Evolutionary conservation across 208 protist genomes (phyloP), one percentile per base, ranked within the genome.

Genomic region (Leishmania braziliensis): DNA sequence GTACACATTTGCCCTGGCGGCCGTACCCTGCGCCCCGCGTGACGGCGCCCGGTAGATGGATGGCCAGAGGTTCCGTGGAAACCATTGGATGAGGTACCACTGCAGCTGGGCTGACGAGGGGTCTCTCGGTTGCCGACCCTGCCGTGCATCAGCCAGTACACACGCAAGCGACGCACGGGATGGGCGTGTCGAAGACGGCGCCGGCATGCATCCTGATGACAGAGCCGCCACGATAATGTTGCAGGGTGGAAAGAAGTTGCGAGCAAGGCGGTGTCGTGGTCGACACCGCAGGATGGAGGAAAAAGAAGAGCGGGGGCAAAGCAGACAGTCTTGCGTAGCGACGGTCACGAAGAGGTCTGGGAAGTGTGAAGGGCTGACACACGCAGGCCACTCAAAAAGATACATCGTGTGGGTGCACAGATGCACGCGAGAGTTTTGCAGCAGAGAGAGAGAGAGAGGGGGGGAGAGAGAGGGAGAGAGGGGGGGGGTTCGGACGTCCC

Each of bases 161-260:
- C 68, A 68, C 51, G 75, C 68, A 26, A 84, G 75, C 26, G 75
- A 79, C 66, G 65, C 80, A 9, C 43, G 75, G 43, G 80, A 80
- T 51, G 39, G 80, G 56, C 50, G 75, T 9, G 53, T 54, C 39
- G 66, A 76, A 26, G 80, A 58, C n/a, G 0, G 50, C 26, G 80
- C 33, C 54, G 80, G 39, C 80, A 84, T 84, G 76, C 76, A 84
- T 68, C 63, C 58, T 75, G 71, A 12, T 5, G 20, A 29, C 6
- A 26, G 68, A 29, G 2, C 39, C 68, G 26, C 43, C 23, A 51
- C 50, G 36, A 73, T n/a, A 29, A 73, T 33, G 18, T n/a, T 16
- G 43, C 68, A 29, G 68, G 43, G 46, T 10, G 68, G 14, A 14
- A 10, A 79, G 36, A 71, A 73, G 68, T 73, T 72, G 46, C 68